Conservation (phyloP, 2,329 filamentous ascomycete species). For the Fusarium sp. region DNA sequence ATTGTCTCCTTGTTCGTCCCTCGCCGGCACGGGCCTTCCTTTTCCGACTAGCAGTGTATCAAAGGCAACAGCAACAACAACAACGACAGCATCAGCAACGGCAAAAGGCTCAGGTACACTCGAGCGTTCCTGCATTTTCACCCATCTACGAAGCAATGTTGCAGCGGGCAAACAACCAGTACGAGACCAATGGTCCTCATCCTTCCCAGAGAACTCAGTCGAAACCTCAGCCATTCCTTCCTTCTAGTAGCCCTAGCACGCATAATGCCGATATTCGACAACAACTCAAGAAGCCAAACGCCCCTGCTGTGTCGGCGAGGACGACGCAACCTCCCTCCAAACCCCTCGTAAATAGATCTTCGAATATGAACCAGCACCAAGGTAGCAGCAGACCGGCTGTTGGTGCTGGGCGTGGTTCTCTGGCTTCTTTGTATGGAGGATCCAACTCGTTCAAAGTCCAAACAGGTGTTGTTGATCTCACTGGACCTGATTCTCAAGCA, state of each 20-base stretch:
- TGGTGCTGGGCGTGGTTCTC: constrained; percentile 37
- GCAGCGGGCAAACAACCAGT: constrained; percentile 50
- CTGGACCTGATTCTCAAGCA: constrained; percentile 41
- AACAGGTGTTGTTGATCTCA: constrained; percentile 49
- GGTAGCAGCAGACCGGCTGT: constrained; percentile 17
- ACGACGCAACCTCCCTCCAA: constrained; percentile 43
- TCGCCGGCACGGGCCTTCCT: constrained; percentile 48
- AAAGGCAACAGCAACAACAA: background rate
- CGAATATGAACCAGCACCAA: constrained; percentile 46
- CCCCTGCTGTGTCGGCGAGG: constrained; percentile 54
- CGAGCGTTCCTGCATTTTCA: constrained; percentile 20
- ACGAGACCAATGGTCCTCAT: constrained; percentile 50
- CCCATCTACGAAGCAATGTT: constrained; percentile 47
- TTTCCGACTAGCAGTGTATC: constrained; percentile 37
- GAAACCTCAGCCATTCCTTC: constrained; percentile 61
- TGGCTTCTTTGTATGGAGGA: constrained; percentile 56
- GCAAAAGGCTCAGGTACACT: constrained; percentile 41
- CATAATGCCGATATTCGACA: constrained; percentile 60
- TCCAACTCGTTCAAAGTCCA: constrained; percentile 58
- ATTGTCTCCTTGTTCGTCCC: constrained; percentile 47
- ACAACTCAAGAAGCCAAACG: constrained; percentile 58
- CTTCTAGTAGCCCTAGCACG: constrained; percentile 63
- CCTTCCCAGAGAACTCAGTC: constrained; percentile 48
- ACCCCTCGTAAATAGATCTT: constrained; percentile 44
- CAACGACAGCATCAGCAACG: constrained; percentile 21